A percentile compares a stretch with the other conserved stretches of the same genome.
These are phyloP conservation scores for Bipolaris sorokiniana DNA, from an alignment of 2,329 filamentous ascomycete species.

Conservation along the genomic window DNA sequence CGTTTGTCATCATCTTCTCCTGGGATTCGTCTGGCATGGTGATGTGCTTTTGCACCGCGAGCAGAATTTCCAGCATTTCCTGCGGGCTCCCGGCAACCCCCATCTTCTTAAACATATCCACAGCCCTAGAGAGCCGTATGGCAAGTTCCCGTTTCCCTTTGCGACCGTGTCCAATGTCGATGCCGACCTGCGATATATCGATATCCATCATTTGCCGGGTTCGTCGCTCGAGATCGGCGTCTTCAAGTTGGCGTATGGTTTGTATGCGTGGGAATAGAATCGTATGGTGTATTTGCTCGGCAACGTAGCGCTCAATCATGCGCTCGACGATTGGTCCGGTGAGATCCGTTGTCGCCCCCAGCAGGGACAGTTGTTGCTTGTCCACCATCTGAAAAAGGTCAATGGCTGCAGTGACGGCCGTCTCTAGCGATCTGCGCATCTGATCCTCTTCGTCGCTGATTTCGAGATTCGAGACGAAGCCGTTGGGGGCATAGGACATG, in stretches of 20 bases:
- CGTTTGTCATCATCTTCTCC: slow-evolving; percentile 25
- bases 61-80: slow-evolving; percentile 82
- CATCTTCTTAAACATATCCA: slow-evolving; percentile 90
- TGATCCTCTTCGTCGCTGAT: slow-evolving; percentile 90
- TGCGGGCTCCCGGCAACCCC: slow-evolving; percentile 77
- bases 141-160: slow-evolving; percentile 82
- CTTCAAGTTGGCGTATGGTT: slow-evolving; percentile 77
- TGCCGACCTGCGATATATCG: slow-evolving; percentile 92
- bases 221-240: slow-evolving; percentile 85
- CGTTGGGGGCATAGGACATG: slow-evolving; percentile 45
- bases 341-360: slow-evolving; percentile 91
- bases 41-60: slow-evolving; percentile 82
- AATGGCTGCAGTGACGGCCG: slow-evolving; percentile 89
- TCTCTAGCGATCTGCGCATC: slow-evolving; percentile 87
- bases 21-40: slow-evolving; percentile 62
- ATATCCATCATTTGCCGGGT: slow-evolving; percentile 93
- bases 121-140: slow-evolving; percentile 74
- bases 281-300: slow-evolving; percentile 86
- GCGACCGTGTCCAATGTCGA: slow-evolving; percentile 79
- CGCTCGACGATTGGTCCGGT: slow-evolving; percentile 91
- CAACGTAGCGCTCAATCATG: slow-evolving; percentile 91
- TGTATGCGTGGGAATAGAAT: slow-evolving; percentile 84
- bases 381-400: slow-evolving; percentile 96
- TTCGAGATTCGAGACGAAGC: slow-evolving; percentile 58
- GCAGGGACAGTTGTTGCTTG: slow-evolving; percentile 88